phyloP scores from a whole-genome alignment of 768 basidiomycete genomes.

The Rhizopogon rudus region DNA sequence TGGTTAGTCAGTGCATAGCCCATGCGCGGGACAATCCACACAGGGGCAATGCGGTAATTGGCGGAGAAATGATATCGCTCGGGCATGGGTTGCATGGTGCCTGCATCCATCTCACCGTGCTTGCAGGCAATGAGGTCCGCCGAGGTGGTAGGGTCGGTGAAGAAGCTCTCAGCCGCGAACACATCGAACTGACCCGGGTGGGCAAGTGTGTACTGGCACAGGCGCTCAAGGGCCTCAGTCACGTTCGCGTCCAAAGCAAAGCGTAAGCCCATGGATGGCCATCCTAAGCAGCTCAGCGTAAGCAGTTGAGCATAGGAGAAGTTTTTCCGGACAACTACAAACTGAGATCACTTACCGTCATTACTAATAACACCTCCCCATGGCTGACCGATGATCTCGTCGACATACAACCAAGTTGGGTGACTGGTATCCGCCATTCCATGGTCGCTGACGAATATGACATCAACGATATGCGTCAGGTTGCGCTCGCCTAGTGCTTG shows the following conservation, averaged over 20 bases:
- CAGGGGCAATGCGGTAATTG: constrained; percentile 78
- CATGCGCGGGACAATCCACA: constrained; percentile 79
- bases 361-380: constrained; percentile 37
- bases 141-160: not conserved
- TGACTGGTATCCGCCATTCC: constrained; percentile 92
- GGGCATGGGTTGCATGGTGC: constrained; percentile 53
- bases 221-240: constrained; percentile 46
- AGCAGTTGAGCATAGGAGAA: constrained; percentile 12
- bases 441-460: constrained; percentile 87
- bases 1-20: constrained; percentile 76
- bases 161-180: constrained; percentile 14
- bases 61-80: constrained; percentile 69
- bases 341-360: constrained; percentile 15
- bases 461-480: constrained; percentile 76
- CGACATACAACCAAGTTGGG: constrained; percentile 70
- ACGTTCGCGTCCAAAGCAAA: constrained; percentile 58
- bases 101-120: constrained; percentile 9
- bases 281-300: constrained; percentile 47
- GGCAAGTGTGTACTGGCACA: constrained; percentile 21
- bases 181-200: constrained; percentile 63
- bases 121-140: not conserved
- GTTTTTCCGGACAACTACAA: constrained; percentile 2
- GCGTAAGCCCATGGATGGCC: constrained; percentile 86
- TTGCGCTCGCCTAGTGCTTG: constrained; percentile 62
- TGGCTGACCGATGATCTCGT: constrained; percentile 70